phyloP scores from a whole-genome alignment of 345 rosid genomes.

The Salix brachista region DNA sequence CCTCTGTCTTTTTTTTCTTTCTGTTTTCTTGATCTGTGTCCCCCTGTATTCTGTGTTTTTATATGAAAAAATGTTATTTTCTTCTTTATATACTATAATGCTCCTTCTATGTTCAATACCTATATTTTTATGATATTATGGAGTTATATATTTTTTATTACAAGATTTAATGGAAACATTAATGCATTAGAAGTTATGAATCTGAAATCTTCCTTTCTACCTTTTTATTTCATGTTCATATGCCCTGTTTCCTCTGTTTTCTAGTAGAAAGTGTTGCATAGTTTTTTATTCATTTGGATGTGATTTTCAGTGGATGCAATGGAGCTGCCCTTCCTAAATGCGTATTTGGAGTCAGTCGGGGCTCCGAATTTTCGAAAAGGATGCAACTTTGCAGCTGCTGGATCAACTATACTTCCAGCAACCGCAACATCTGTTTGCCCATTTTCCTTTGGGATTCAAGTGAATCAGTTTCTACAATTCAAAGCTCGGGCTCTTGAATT shows the following conservation, averaged over 20 bases:
- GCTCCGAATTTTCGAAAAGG: conserved; percentile 73
- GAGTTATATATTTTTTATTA: neutral
- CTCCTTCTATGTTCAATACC: neutral
- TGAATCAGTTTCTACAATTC: conserved; percentile 76
- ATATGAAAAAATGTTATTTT: neutral
- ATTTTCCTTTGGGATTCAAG: conserved; percentile 71
- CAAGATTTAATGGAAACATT: neutral
- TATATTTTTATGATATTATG: neutral
- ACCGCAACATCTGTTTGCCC: conserved; percentile 71
- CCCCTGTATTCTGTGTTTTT: neutral
- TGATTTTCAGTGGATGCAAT: conserved; percentile 74
- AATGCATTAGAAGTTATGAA: neutral
- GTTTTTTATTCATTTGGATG: neutral
- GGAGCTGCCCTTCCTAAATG: conserved; percentile 84
- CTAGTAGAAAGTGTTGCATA: neutral
- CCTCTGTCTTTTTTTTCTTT: neutral
- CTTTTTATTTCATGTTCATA: neutral
- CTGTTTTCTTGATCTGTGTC: neutral
- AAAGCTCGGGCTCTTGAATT: conserved; percentile 62
- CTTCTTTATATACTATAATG: neutral
- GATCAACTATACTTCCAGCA: conserved; percentile 72
- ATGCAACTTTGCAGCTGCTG: conserved; percentile 92
- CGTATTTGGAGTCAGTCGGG: conserved; percentile 84
- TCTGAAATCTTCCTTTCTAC: too few relatives aligned
- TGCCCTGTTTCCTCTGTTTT: conserved; percentile 17